Evolutionary conservation across 345 rosid species (phyloP).

Genomic region (Moricandia arvensis): DNA sequence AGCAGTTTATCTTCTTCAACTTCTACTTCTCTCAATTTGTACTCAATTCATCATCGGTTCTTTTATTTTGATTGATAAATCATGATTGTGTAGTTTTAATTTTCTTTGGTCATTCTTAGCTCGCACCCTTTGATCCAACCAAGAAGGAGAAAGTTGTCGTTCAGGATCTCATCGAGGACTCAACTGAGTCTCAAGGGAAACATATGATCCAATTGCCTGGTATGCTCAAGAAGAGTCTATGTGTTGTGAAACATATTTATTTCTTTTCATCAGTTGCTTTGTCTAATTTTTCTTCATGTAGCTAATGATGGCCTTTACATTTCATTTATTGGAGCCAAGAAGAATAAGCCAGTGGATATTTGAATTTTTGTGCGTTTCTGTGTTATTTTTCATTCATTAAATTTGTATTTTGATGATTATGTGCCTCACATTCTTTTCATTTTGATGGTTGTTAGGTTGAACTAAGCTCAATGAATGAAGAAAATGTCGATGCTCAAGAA

Average conservation of each 20-base stretch:
- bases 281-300: constrained; percentile 34
- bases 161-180: constrained; percentile 58
- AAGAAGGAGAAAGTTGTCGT: constrained; percentile 77
- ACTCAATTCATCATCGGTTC: too few relatives aligned
- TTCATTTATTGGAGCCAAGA: constrained; percentile 61
- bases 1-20: too few relatives aligned
- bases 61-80: too few relatives aligned
- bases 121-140: constrained; percentile 84
- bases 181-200: constrained; percentile 61
- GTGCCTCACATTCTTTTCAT: constrained; percentile 4
- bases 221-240: background rate
- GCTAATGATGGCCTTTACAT: constrained; percentile 64
- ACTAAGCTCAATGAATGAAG: constrained; percentile 53
- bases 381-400: background rate
- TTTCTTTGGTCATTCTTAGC: too few relatives aligned
- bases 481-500: constrained; percentile 49
- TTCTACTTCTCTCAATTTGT: too few relatives aligned
- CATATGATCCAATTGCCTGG: constrained; percentile 65
- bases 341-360: constrained; percentile 78
- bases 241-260: background rate
- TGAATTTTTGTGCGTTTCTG: background rate
- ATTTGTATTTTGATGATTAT: background rate
- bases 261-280: background rate
- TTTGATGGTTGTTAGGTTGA: constrained; percentile 36
- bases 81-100: too few relatives aligned